Conservation (phyloP, 176 grass and related monocot genomes). For the Microstegium vimineum region DNA sequence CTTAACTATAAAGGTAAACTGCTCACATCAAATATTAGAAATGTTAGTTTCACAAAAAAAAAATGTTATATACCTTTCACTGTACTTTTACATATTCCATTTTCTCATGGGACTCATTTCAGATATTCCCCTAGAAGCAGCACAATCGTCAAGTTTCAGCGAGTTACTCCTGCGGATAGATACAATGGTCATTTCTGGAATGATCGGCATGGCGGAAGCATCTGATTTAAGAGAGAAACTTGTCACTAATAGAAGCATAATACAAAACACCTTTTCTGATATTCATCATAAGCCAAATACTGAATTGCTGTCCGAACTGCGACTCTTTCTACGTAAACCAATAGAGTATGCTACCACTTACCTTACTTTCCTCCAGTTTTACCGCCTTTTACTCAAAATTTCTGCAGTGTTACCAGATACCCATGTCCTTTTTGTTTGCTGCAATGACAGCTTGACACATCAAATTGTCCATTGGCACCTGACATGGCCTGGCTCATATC, state of each 20-base stretch:
- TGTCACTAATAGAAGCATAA: slow-evolving; percentile 22
- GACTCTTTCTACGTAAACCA: slow-evolving; percentile 34
- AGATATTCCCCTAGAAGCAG: slow-evolving; percentile 13
- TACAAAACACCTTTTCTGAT: slow-evolving; percentile 27
- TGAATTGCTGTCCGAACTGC: slow-evolving; percentile 46
- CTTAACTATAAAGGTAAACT: not conserved
- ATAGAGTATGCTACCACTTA: slow-evolving; percentile 31
- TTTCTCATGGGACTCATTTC: not conserved
- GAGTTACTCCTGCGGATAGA: slow-evolving; percentile 52
- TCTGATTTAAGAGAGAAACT: slow-evolving; percentile 54
- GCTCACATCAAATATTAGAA: not conserved
- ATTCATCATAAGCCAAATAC: slow-evolving; percentile 36
- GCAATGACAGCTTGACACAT: not conserved
- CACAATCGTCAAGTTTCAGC: slow-evolving; percentile 28
- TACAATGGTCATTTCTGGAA: slow-evolving; percentile 45
- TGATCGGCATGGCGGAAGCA: slow-evolving; percentile 33
- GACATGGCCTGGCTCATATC: not conserved
- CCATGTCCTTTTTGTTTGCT: not conserved
- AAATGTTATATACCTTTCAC: not conserved
- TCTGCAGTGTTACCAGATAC: not conserved
- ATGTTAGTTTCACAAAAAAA: too few relatives aligned
- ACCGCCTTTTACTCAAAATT: not conserved
- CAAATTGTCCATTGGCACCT: not conserved
- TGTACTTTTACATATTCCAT: not conserved
- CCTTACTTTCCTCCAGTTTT: not conserved